These are phyloP conservation scores for Plasmodium vivax DNA, from an alignment of 169 alveolate species.

Conservation along the genomic window DNA sequence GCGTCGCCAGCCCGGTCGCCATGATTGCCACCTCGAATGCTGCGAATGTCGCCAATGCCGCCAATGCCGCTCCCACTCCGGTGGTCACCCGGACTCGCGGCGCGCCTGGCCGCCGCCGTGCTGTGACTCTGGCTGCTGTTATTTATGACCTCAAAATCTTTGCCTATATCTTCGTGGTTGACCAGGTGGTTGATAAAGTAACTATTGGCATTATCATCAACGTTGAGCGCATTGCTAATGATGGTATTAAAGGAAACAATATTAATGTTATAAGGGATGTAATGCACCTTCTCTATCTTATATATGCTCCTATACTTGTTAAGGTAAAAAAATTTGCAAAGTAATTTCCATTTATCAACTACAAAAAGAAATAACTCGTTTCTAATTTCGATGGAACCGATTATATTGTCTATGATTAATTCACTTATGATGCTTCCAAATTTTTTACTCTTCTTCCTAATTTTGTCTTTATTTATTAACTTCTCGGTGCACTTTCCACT, in stretches of 20 bases:
- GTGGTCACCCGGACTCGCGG: neutral
- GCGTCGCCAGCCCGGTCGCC: neutral
- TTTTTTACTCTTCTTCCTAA: constrained; percentile 51
- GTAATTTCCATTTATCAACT: constrained; percentile 66
- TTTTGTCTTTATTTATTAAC: constrained; percentile 44
- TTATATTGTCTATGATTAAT: constrained; percentile 54
- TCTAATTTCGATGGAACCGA: constrained; percentile 36
- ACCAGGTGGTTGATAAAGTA: constrained; percentile 25
- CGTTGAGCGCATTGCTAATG: constrained; percentile 41
- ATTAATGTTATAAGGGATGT: constrained; percentile 49
- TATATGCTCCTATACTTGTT: constrained; percentile 64
- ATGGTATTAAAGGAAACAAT: constrained; percentile 22
- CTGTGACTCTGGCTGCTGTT: neutral
- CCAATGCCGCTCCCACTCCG: neutral
- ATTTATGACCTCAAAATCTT: constrained; percentile 51
- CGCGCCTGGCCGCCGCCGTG: neutral
- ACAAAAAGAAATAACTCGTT: constrained; percentile 67
- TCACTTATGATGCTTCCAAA: constrained; percentile 60
- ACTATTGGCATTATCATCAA: constrained; percentile 52
- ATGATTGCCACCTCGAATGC: neutral
- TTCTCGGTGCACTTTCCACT: constrained; percentile 69
- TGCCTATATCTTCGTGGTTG: constrained; percentile 49
- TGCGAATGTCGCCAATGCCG: too few relatives aligned
- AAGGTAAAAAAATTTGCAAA: constrained; percentile 61
- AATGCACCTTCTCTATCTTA: constrained; percentile 69